Base-by-base conservation (phyloP, 176 grass and related monocot species). In the Avena insularis region DNA sequence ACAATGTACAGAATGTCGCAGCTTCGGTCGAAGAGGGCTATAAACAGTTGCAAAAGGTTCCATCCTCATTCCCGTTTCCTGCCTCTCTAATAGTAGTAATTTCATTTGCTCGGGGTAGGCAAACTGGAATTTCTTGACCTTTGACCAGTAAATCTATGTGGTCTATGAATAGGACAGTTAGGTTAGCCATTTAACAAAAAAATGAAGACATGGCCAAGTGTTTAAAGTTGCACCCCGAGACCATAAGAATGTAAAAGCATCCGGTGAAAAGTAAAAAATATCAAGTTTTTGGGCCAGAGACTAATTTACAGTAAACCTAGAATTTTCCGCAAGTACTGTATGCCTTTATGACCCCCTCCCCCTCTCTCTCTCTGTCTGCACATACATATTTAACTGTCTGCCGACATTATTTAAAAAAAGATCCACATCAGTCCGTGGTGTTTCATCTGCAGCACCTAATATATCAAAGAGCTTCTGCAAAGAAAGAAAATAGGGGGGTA, bases 1-100 rank as follows among this genome's bases (percentile, higher is more conserved):
- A 94, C 81, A 99, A 99, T 62, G 82, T 98, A 88, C 96, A 98
- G 83, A 92, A 96, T 40, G 93, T 96, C 86, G 91, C 92, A 73
- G 82, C 93, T 79, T 91, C 92, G 82, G 92, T 99, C 12, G 94
- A 96, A 82, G 90, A 98, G 82, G 96, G 96, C 40, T 94, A 86
- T 87, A 96, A 98, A 87, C 88, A 96, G 81, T 87, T 98, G 72
- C 88, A 94, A 67, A 98, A 92, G 93, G 96, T 98, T 83, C 70
- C 61, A 31, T 81, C 60, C 59, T 56, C 12, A n/a, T 27, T 51
- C 60, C 19, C 20, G 11, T 31, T 68, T 55, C 13, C 27, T 10
- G 11, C 54, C 60, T 82, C 33, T 66, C 54, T 61, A 25, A 17
- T 56, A 83, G 29, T 51, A 33, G 6, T 81, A 48, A 27, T 66